Percentiles rank a stretch among this genome's conserved stretches.
phyloP scores from a whole-genome alignment of 352 stramenopile species.

The Phytophthora tentaculata region DNA sequence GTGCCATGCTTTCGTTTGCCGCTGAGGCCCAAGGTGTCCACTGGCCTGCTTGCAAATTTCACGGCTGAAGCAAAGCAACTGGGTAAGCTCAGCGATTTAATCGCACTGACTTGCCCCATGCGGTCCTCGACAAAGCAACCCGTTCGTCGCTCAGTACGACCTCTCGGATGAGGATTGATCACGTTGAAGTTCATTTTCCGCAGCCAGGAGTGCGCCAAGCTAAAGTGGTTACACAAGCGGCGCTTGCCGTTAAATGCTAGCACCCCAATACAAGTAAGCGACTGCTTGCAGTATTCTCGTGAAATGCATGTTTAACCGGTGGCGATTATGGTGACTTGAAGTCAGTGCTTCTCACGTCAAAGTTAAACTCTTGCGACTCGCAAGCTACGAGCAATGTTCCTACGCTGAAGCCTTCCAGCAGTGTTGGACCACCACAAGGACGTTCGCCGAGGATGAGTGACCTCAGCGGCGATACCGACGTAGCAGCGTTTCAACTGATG shows the following conservation, averaged over 20 bases:
- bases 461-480: neutral
- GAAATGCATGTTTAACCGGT: slow-evolving; percentile 35
- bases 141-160: neutral
- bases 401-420: neutral
- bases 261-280: too few relatives aligned
- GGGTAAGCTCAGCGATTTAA: neutral
- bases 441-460: neutral
- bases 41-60: slow-evolving; percentile 14
- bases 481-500: slow-evolving; percentile 30
- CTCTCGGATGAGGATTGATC: neutral
- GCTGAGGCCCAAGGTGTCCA: neutral
- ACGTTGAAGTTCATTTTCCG: slow-evolving; percentile 12
- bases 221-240: too few relatives aligned
- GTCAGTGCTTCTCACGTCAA: slow-evolving; percentile 22
- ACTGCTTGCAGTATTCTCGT: slow-evolving; percentile 31
- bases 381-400: slow-evolving; percentile 1
- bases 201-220: too few relatives aligned
- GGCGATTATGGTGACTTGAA: neutral
- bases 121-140: neutral
- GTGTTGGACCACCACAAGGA: neutral
- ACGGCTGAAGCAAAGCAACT: slow-evolving; percentile 29
- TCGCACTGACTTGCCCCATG: neutral
- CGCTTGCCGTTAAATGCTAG: too few relatives aligned
- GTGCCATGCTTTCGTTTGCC: slow-evolving; percentile 1
- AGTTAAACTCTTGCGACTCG: slow-evolving; percentile 1